phyloP scores from a whole-genome alignment of 2,329 filamentous ascomycete genomes.

The Epicoccum sorghinum region DNA sequence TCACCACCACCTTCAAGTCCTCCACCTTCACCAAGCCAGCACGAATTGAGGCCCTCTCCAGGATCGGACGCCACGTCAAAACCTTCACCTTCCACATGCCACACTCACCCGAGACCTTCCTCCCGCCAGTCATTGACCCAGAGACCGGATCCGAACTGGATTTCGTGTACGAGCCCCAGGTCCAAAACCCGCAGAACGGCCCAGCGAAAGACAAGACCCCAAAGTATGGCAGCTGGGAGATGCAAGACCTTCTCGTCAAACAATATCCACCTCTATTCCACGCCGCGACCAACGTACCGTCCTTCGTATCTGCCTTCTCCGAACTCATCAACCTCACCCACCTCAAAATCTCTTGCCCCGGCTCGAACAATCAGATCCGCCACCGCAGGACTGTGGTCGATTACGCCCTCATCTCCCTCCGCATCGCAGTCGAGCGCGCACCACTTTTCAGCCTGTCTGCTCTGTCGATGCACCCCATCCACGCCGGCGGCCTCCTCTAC shows the following conservation, averaged over 20 bases:
- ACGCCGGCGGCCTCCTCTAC: constrained; percentile 77
- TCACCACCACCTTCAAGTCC: constrained; percentile 72
- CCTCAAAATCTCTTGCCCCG: constrained; percentile 77
- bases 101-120: constrained; percentile 77
- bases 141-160: constrained; percentile 75
- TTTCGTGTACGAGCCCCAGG: constrained; percentile 82
- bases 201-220: constrained; percentile 65
- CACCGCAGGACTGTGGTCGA: constrained; percentile 81
- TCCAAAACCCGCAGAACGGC: constrained; percentile 60
- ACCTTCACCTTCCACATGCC: constrained; percentile 78
- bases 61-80: constrained; percentile 80
- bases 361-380: constrained; percentile 68
- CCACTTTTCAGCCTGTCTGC: constrained; percentile 69
- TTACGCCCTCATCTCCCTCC: constrained; percentile 85
- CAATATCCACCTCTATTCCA: constrained; percentile 92
- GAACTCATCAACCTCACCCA: constrained; percentile 73
- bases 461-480: constrained; percentile 74
- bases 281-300: constrained; percentile 83
- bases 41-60: constrained; percentile 74
- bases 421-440: constrained; percentile 79
- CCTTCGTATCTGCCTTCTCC: constrained; percentile 77
- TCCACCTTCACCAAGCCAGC: constrained; percentile 77
- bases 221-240: constrained; percentile 79
- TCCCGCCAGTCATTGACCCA: constrained; percentile 83
- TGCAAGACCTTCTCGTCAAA: constrained; percentile 80